Evolutionary conservation across 257 asterid genomes (phyloP).

Genomic region (Solanum bulbocastanum): DNA sequence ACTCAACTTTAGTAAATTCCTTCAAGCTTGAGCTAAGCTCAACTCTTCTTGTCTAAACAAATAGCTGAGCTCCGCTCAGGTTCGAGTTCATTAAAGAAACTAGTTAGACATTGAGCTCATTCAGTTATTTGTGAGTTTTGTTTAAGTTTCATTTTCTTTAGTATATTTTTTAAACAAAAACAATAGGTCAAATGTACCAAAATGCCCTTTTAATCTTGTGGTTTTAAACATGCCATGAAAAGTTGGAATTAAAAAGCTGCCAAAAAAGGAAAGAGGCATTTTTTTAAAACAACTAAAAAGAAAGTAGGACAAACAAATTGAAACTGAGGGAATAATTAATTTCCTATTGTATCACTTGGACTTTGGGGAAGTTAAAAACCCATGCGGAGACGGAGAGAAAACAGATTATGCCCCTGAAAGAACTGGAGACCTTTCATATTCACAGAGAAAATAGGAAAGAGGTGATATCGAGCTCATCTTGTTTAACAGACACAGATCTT

Average conservation of each 20-base stretch:
- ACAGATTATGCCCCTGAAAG: not conserved
- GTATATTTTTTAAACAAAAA: not conserved
- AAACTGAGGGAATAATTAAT: not conserved
- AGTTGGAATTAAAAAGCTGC: not conserved
- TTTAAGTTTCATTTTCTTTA: not conserved
- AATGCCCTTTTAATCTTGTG: not conserved
- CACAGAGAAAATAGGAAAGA: not conserved
- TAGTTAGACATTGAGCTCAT: not conserved
- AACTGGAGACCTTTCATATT: not conserved
- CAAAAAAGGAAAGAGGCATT: not conserved
- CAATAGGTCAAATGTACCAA: not conserved
- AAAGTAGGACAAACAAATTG: not conserved
- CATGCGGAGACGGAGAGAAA: not conserved
- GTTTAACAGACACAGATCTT: not conserved
- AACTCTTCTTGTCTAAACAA: not conserved
- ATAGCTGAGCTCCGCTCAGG: not conserved
- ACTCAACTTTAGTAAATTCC: not conserved
- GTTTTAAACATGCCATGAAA: not conserved
- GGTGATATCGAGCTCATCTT: not conserved
- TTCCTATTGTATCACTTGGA: not conserved
- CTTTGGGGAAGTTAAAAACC: not conserved
- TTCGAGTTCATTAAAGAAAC: not conserved
- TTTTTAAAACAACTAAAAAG: no score
- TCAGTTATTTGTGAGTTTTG: not conserved
- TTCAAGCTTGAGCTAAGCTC: not conserved